A percentile compares a stretch with the other conserved stretches of the same genome.
Evolutionary conservation across 441 rosid species (phyloP).

Genomic region (Populus hybrid): DNA sequence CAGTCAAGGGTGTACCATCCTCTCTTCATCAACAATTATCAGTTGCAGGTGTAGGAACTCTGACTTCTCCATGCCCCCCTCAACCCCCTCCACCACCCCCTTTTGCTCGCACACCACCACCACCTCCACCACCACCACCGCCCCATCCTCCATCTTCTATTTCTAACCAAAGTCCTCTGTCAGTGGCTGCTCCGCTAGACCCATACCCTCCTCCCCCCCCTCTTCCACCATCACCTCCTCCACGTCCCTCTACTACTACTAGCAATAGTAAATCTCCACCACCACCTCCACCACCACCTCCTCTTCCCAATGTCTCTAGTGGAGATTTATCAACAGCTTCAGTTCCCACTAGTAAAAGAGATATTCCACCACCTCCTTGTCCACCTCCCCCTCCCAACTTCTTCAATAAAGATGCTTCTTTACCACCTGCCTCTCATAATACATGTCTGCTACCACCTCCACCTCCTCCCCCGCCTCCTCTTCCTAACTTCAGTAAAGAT

Average conservation of each 20-base stretch:
- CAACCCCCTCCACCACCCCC: slow-evolving; percentile 22
- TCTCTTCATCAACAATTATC: slow-evolving; percentile 30
- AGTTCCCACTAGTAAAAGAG: slow-evolving; percentile 10
- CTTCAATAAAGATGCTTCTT: slow-evolving; percentile 13
- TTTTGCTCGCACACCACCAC: slow-evolving; percentile 8
- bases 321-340: slow-evolving; percentile 17
- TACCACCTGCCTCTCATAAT: slow-evolving; percentile 14
- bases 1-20: slow-evolving; percentile 24
- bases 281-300: slow-evolving; percentile 9
- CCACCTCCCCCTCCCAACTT: slow-evolving; percentile 27
- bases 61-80: slow-evolving; percentile 23
- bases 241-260: slow-evolving; percentile 21
- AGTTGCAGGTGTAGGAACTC: slow-evolving; percentile 25
- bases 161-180: not conserved
- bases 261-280: slow-evolving; percentile 9
- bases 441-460: slow-evolving; percentile 34
- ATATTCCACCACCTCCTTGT: slow-evolving; percentile 27
- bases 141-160: not conserved
- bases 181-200: not conserved
- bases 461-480: slow-evolving; percentile 33
- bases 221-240: slow-evolving; percentile 17
- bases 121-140: slow-evolving; percentile 16
- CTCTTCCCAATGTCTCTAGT: slow-evolving; percentile 22
- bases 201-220: slow-evolving; percentile 20
- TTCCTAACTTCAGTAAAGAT: slow-evolving; percentile 11